Evolutionary conservation across 257 asterid species (phyloP).

Genomic region (Verbascum thapsus): DNA sequence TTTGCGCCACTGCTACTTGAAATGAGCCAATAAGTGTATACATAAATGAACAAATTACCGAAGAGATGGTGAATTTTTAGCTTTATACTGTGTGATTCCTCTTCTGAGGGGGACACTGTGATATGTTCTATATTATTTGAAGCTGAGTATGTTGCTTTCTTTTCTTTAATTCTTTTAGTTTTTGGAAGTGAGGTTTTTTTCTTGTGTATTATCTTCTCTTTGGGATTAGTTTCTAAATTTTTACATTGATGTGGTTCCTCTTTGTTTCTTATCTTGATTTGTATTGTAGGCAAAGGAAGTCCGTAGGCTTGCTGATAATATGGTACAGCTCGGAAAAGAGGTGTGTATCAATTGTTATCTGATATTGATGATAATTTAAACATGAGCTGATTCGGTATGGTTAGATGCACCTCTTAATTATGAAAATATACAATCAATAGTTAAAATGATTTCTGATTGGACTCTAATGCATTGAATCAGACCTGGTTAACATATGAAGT

Average conservation of each 20-base stretch:
- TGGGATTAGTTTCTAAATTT: background rate
- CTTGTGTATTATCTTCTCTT: conserved; percentile 1
- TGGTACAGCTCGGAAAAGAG: conserved; percentile 98
- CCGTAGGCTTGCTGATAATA: conserved; percentile 93
- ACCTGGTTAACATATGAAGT: background rate
- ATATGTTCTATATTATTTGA: no score
- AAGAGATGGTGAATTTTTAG: background rate
- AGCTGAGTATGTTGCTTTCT: no score
- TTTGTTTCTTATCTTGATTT: conserved; percentile 12
- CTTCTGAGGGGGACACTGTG: background rate
- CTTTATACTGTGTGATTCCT: conserved; percentile 3
- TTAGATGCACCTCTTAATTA: background rate
- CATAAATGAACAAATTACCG: no score
- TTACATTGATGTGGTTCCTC: background rate
- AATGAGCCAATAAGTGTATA: background rate
- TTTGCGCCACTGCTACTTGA: background rate
- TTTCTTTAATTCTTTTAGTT: background rate
- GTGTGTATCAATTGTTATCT: conserved; percentile 34
- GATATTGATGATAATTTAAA: conserved; percentile 7
- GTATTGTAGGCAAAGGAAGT: conserved; percentile 80
- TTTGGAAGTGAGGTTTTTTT: background rate
- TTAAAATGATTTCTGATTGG: background rate
- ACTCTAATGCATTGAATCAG: background rate
- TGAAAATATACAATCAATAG: background rate
- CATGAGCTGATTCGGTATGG: conserved; percentile 1